phyloP scores from a whole-genome alignment of 2,329 filamentous ascomycete species.

The Exophiala alcalophila region DNA sequence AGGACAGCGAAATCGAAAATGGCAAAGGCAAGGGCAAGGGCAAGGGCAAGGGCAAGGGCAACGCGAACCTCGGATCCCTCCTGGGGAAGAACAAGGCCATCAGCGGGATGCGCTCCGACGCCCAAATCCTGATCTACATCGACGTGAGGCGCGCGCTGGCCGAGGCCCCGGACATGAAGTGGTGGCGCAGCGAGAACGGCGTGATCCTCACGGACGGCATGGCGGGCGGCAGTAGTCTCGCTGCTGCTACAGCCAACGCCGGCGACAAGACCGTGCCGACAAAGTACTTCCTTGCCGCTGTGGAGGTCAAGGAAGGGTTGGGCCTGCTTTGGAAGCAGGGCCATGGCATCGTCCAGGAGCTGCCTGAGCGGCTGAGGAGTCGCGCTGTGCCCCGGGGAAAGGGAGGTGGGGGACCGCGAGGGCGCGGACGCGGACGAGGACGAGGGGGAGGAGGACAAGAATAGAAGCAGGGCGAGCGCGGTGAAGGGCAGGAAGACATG shows the following conservation, averaged over 20 bases:
- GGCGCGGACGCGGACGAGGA: conserved; percentile 15
- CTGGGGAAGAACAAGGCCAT: conserved; percentile 51
- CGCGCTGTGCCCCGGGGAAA: conserved; percentile 38
- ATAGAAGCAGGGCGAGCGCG: too few species aligned
- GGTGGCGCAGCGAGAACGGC: conserved; percentile 77
- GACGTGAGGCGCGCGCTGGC: conserved; percentile 66
- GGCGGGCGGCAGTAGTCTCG: neutral
- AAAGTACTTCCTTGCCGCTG: conserved; percentile 69
- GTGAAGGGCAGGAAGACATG: too few species aligned
- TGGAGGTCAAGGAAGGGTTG: conserved; percentile 69
- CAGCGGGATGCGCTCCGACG: conserved; percentile 75
- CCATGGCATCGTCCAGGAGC: conserved; percentile 50
- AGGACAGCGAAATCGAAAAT: neutral
- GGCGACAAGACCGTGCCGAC: conserved; percentile 52
- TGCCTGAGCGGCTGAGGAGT: conserved; percentile 43
- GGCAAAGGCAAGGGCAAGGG: conserved; percentile 12
- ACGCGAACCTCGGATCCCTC: conserved; percentile 3
- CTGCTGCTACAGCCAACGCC: neutral
- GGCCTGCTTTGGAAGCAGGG: conserved; percentile 65
- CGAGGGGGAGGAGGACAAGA: neutral
- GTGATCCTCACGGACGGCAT: conserved; percentile 62
- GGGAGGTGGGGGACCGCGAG: conserved; percentile 28
- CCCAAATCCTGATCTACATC: conserved; percentile 74
- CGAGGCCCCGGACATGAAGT: conserved; percentile 51
- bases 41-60: conserved; percentile 43